Evolutionary conservation across 2,329 filamentous ascomycete species (phyloP).

Genomic region (Xylaria hypoxylon): DNA sequence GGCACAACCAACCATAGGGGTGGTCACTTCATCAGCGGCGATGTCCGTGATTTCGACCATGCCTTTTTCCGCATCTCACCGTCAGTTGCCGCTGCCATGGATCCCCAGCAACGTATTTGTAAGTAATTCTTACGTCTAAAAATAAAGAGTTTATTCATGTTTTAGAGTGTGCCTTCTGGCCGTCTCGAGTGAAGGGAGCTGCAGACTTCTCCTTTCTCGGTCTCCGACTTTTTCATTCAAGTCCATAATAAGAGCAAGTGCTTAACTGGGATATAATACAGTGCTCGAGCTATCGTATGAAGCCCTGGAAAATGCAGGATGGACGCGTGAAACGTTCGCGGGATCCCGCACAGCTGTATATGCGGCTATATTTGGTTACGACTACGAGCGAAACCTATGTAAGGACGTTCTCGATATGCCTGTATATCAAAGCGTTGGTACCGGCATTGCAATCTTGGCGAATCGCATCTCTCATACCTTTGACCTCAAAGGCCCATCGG

Average conservation of each 20-base stretch:
- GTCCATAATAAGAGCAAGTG: too few species aligned
- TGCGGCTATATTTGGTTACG: constrained; percentile 24
- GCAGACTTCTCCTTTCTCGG: too few species aligned
- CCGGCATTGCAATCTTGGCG: constrained; percentile 47
- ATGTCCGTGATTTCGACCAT: constrained; percentile 37
- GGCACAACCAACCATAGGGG: constrained; percentile 33
- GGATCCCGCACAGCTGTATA: constrained; percentile 31
- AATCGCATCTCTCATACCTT: constrained; percentile 48
- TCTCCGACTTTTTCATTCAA: too few species aligned
- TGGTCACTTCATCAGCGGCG: constrained; percentile 35
- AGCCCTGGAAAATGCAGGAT: constrained; percentile 35
- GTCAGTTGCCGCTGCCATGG: constrained; percentile 27
- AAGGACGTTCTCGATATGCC: constrained; percentile 49
- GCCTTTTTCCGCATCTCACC: constrained; percentile 34
- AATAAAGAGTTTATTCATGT: too few species aligned
- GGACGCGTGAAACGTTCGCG: neutral
- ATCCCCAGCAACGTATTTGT: constrained; percentile 36
- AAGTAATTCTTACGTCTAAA: too few species aligned
- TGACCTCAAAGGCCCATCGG: constrained; percentile 48
- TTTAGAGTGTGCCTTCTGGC: too few species aligned
- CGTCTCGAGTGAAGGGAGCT: too few species aligned
- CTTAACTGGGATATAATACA: too few species aligned
- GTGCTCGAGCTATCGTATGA: constrained; percentile 36
- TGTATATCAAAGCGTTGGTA: constrained; percentile 49
- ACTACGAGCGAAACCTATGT: constrained; percentile 34